phyloP scores from a whole-genome alignment of 2,329 filamentous ascomycete species.

The Coniochaeta sp. region DNA sequence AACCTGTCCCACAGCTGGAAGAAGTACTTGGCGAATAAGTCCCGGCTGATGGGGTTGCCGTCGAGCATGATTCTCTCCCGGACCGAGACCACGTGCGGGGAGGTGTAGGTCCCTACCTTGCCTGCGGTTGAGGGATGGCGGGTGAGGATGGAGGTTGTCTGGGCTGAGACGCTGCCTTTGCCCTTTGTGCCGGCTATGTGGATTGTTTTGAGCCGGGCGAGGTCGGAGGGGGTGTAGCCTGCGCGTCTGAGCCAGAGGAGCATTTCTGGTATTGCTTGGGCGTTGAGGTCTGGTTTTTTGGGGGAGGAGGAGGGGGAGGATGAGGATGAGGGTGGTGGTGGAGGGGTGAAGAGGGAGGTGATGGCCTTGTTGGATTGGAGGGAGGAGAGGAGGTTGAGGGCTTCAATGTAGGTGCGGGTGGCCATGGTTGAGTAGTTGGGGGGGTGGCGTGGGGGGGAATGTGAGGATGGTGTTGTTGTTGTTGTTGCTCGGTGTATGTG shows the following conservation, averaged over 20 bases:
- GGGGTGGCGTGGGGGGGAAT: background rate
- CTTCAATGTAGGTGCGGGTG: background rate
- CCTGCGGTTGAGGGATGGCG: background rate
- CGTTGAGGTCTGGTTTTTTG: constrained; percentile 53
- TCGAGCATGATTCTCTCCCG: constrained; percentile 61
- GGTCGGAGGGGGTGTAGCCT: constrained; percentile 51
- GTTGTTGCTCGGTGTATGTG: background rate
- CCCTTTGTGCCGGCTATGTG: constrained; percentile 93
- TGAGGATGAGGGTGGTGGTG: background rate
- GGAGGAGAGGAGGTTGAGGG: constrained; percentile 52
- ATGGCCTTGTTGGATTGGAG: constrained; percentile 80
- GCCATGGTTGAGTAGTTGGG: background rate
- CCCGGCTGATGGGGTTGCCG: constrained; percentile 47
- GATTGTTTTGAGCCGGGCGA: constrained; percentile 25
- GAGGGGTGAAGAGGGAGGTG: constrained; percentile 48
- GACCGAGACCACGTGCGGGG: constrained; percentile 60
- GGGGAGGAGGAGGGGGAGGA: constrained; percentile 30
- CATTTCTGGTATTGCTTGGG: constrained; percentile 74
- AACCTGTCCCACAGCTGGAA: constrained; percentile 60
- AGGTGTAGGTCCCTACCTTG: constrained; percentile 31
- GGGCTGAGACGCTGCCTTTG: constrained; percentile 83
- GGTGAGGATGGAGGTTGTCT: constrained; percentile 66
- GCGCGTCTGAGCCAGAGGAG: constrained; percentile 67
- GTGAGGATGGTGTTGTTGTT: background rate
- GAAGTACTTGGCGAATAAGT: constrained; percentile 56